Base-by-base conservation (phyloP, 2,329 filamentous ascomycete genomes). In the Hawksworthiomyces lignivorus region DNA sequence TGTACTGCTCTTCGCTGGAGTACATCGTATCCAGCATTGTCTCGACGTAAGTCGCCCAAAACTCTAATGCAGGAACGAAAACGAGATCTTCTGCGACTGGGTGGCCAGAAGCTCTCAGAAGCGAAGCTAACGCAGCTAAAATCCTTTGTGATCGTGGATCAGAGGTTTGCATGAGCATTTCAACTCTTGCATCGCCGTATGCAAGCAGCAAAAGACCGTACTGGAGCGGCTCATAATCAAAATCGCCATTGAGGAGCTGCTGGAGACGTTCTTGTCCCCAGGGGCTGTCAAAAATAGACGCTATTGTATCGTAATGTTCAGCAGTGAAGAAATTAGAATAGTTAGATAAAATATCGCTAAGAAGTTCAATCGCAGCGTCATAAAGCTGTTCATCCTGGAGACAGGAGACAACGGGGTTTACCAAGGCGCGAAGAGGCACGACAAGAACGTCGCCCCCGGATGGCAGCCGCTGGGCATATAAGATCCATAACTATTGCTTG, bases 41-140 rank as follows among this genome's bases (percentile, higher is more conserved):
- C 60, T 88, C 85, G 6, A 85, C 76, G 56, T 82, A 87, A 1
- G 77, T 80, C 15, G 77, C 82, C 86, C 87, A 92, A 56, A 92
- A 90, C 53, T 92, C 85, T 12, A 90, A 70, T 1, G 81, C 77
- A 2, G 79, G 75, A 1, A 84, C 75, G 42, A 87, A 88, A 10
- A 88, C 77, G 48, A 77, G 80, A 53, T 92, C 84, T 42, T 90
- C 84, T 4, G 74, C 74, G 2, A 81, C 79, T 1, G 83, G 76
- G 51, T 77, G 73, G 2, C 85, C 84, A 11, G 77, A 68, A 11
- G 79, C 74, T 17, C 72, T 72, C 19, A 89, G 66, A 5, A 92
- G 69, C 4, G 78, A 76, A 46, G 74, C 77, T n/a, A 86, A 65
- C 26, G 69, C 73, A 3, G 64, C 62, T 12, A 86, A 60, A 37